Percentiles rank a stretch among this genome's conserved stretches.
Evolutionary conservation across 176 grass and related monocot species (phyloP).

Genomic region (Melocanna baccifera): DNA sequence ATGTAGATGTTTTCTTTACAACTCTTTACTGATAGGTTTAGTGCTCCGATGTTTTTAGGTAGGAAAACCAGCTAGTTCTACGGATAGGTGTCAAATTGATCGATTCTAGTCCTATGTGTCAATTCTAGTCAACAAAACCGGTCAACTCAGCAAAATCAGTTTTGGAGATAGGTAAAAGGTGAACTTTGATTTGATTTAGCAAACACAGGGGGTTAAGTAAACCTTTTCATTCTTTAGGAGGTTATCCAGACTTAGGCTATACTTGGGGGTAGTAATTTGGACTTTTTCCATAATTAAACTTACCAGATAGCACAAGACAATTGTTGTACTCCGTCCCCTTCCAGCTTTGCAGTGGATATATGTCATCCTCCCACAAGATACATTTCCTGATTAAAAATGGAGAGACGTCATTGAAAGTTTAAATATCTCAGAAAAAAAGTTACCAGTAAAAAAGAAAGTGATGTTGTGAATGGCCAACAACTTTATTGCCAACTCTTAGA

Average conservation of each 20-base stretch:
- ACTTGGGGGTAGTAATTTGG: no score
- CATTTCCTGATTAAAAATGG: slow-evolving; percentile 53
- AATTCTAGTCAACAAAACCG: no score
- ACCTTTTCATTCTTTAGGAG: no score
- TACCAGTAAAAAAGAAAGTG: neutral
- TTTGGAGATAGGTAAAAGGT: no score
- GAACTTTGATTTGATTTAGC: no score
- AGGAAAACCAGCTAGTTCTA: neutral
- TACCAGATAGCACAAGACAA: slow-evolving; percentile 97
- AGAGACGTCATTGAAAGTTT: neutral
- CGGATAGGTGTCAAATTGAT: neutral
- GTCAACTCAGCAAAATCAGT: no score
- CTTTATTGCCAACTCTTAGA: neutral
- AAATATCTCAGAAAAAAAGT: neutral
- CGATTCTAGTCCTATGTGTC: no score
- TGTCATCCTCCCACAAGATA: slow-evolving; percentile 63
- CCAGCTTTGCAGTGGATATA: slow-evolving; percentile 99
- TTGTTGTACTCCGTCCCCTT: slow-evolving; percentile 78
- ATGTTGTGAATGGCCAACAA: neutral
- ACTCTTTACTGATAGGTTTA: neutral
- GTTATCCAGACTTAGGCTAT: no score
- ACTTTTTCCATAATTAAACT: slow-evolving; percentile 1
- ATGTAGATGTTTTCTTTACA: neutral
- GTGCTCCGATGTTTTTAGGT: neutral
- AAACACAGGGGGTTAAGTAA: no score